Evolutionary conservation across 106 monocot genomes (phyloP), one percentile per base, ranked within the genome.

Genomic region (Cymbidium sinense): DNA sequence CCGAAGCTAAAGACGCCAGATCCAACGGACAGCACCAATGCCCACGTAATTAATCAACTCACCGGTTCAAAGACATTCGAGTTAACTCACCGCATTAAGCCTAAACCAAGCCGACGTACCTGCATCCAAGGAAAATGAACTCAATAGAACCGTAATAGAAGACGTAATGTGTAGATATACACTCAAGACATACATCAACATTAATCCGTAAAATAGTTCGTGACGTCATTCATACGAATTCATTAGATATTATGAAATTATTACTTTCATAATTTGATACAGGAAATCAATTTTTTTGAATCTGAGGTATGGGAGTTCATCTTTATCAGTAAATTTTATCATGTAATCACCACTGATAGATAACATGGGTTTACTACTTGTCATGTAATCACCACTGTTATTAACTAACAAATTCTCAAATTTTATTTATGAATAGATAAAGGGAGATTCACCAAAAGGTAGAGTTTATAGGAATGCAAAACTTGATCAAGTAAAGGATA

Each of bases 391-490:
- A 15, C 15, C 2, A 69, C 17, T 69, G 1, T 33, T 34, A 69
- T 15, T 3, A 34, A 2, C 69, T 69, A 69, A 69, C 15, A 69
- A 69, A 19, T 41, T 4, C 20, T 54, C 6, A 20, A 20, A 58
- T 79, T 82, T 70, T 34, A n/a, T 61, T 70, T 33, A 47, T 31
- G 31, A 52, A 52, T 84, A 99, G 98, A 94, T 94, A 78, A 99
- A 99, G 85, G 98, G 98, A 77, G 92, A 90, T 80, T 88, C 90
- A 64, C 98, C 98, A 99, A 87, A 88, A 82, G 81, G 98, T 99
- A 30, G 98, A 99, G 61, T 99, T 90, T 76, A 77, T 85, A 30
- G 94, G 98, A 81, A 92, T 94, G 87, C 88, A 83, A 84, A 99
- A 99, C 84, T 80, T 99, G 84, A 84, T 99, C 39, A 90, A 85